Conservation (phyloP, 306 rosid genomes). For the Pachyrhizus erosus region DNA sequence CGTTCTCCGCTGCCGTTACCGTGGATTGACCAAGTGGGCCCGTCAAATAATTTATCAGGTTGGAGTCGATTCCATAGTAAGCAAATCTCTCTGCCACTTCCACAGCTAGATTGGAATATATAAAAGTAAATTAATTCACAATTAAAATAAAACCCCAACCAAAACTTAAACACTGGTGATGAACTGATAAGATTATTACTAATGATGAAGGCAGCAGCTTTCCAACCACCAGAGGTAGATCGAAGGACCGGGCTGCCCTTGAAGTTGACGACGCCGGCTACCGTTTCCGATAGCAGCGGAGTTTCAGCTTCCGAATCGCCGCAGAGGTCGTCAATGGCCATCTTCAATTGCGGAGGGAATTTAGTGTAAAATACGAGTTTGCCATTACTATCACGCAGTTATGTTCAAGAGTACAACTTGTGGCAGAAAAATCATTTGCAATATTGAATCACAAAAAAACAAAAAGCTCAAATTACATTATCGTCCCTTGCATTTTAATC, state of each 20-base stretch:
- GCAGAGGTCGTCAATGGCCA: slow-evolving; percentile 7
- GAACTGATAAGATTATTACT: slow-evolving; percentile 6
- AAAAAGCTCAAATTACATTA: no score
- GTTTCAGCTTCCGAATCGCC: slow-evolving; percentile 16
- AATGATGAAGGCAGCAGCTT: slow-evolving; percentile 56
- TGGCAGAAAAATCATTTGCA: no score
- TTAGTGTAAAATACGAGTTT: background rate
- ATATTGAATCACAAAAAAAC: no score
- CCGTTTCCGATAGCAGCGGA: slow-evolving; percentile 47
- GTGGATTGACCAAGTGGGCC: slow-evolving; percentile 57
- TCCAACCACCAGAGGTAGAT: slow-evolving; percentile 59
- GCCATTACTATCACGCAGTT: background rate
- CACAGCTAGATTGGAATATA: slow-evolving; percentile 17
- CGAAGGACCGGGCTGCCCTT: slow-evolving; percentile 48
- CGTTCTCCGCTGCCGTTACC: slow-evolving; percentile 55
- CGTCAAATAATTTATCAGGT: slow-evolving; percentile 57
- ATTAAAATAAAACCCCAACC: background rate
- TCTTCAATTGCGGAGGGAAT: background rate
- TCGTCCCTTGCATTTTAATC: no score
- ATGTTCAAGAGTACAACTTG: no score
- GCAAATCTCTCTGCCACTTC: slow-evolving; percentile 62
- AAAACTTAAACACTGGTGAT: background rate
- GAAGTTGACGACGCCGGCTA: slow-evolving; percentile 54
- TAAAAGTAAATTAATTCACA: background rate
- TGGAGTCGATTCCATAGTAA: slow-evolving; percentile 53